A percentile compares a stretch with the other conserved stretches of the same genome.
phyloP scores from a whole-genome alignment of 768 basidiomycete genomes.

The Collybia nuda region DNA sequence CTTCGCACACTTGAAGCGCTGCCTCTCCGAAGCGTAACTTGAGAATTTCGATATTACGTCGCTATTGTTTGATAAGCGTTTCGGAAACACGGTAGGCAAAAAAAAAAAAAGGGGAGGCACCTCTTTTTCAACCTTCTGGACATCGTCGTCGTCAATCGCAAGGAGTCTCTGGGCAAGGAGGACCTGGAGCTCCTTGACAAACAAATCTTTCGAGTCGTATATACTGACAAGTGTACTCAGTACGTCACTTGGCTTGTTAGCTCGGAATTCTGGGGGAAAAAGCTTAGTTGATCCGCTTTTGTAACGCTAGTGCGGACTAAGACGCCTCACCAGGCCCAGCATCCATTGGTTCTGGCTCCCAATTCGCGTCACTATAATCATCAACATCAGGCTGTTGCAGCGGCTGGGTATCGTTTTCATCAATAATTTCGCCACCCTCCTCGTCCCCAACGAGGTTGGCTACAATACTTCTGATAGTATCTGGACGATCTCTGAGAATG shows the following conservation, averaged over 20 bases:
- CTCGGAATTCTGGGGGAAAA: slow-evolving; percentile 70
- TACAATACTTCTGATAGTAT: slow-evolving; percentile 94
- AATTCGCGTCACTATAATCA: slow-evolving; percentile 88
- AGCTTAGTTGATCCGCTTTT: no score
- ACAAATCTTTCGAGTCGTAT: slow-evolving; percentile 95
- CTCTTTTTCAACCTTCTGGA: slow-evolving; percentile 76
- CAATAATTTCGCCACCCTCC: slow-evolving; percentile 77
- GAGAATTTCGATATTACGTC: slow-evolving; percentile 89
- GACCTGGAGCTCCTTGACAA: slow-evolving; percentile 93
- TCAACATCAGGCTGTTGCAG: slow-evolving; percentile 76
- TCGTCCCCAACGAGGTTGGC: slow-evolving; percentile 86
- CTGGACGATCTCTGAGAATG: slow-evolving; percentile 68
- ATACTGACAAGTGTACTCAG: slow-evolving; percentile 97
- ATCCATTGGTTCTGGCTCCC: slow-evolving; percentile 96
- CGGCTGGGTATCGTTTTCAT: slow-evolving; percentile 81
- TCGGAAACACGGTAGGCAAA: neutral
- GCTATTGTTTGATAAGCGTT: slow-evolving; percentile 42
- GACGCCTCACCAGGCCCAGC: slow-evolving; percentile 81
- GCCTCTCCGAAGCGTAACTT: slow-evolving; percentile 96
- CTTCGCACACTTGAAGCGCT: slow-evolving; percentile 92
- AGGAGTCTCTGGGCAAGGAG: slow-evolving; percentile 86
- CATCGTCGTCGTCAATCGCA: slow-evolving; percentile 75
- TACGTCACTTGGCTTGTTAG: slow-evolving; percentile 89
- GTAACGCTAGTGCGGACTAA: neutral
- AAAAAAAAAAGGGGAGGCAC: slow-evolving; percentile 27